Percentiles rank a stretch among this genome's conserved stretches.
Evolutionary conservation across 495 filamentous ascomycete species (phyloP).

Genomic region (Cudoniella acicularis): DNA sequence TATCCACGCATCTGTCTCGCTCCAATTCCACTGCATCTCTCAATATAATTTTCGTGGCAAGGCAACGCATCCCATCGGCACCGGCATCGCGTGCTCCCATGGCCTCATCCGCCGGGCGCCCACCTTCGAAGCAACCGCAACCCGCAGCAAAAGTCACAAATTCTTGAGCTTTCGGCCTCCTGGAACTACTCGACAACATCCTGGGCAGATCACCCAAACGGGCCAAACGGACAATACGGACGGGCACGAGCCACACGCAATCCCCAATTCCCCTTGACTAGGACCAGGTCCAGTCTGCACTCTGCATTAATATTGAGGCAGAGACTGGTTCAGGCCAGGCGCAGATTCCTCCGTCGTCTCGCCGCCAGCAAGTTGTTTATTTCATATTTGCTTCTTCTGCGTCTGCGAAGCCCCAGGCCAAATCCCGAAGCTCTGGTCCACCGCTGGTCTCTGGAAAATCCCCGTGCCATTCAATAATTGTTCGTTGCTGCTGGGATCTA

Average conservation of each 20-base stretch:
- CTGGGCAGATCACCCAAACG: background rate
- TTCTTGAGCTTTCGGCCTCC: background rate
- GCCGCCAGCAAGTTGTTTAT: background rate
- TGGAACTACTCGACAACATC: background rate
- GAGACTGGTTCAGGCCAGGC: background rate
- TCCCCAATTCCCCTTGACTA: background rate
- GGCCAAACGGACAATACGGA: background rate
- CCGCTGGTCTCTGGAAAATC: background rate
- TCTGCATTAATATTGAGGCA: background rate
- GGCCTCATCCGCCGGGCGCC: background rate
- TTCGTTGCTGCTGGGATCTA: constrained; percentile 2
- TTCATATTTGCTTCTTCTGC: background rate
- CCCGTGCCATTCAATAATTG: background rate
- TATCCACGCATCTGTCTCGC: background rate
- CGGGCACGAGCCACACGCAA: background rate
- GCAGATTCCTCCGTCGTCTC: background rate
- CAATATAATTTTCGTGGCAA: background rate
- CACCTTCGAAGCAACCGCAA: background rate
- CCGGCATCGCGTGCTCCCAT: background rate
- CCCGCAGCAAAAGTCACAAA: background rate
- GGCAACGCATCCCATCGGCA: too few relatives aligned
- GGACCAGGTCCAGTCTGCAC: background rate
- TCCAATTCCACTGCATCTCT: background rate
- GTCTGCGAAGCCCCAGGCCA: background rate
- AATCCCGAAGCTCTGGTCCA: too few relatives aligned